Base-by-base conservation (phyloP, 805 yeast species). In the Hanseniaspora osmophila region DNA sequence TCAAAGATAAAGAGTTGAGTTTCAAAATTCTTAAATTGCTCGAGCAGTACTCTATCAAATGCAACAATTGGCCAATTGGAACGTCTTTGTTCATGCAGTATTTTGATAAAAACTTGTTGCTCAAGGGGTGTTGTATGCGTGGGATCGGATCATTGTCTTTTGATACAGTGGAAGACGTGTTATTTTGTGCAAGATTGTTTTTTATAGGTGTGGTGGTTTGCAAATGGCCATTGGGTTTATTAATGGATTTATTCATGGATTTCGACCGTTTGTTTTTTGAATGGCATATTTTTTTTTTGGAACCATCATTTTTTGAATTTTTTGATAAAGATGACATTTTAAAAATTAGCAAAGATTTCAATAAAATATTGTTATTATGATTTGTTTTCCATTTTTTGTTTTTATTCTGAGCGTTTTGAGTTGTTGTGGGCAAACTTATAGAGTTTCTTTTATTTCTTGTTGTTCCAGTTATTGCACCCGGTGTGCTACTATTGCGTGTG, bases 51-150 rank as follows among this genome's bases (percentile, higher is more conserved):
- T 70, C 71, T 35, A 86, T 55, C 33, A 85, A 54, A 57, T 84
- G 94, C 12, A 86, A 56, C 10, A 87, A 54, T 50, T 77, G 75
- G 0, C 95, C 96, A 29, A 80, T 63, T 1, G 96, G 96, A 6
- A 86, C 57, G 58, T 86, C 96, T 52, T 73, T 76, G n/a, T 80
- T 70, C 17, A 73, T 67, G 2, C 84, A 69, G 60, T 81, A 82
- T 58, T 75, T 80, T 45, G 69, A 54, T 33, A 84, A 58, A 50
- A 79, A 76, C 47, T 75, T 73, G 56, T 74, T 80, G 37, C 77
- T 75, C 41, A 63, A 59, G 2, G 92, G 92, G 56, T 83, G 87
- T 2, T 61, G 56, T 1, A 62, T 54, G 6, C 59, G 48, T 49
- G 48, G 41, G n/a, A 54, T 47, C 11, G 38, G 38, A 35, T 35